A percentile compares a stretch with the other conserved stretches of the same genome.
Conservation (phyloP, 140 eudicot species). For the Oenanthe javanica region DNA sequence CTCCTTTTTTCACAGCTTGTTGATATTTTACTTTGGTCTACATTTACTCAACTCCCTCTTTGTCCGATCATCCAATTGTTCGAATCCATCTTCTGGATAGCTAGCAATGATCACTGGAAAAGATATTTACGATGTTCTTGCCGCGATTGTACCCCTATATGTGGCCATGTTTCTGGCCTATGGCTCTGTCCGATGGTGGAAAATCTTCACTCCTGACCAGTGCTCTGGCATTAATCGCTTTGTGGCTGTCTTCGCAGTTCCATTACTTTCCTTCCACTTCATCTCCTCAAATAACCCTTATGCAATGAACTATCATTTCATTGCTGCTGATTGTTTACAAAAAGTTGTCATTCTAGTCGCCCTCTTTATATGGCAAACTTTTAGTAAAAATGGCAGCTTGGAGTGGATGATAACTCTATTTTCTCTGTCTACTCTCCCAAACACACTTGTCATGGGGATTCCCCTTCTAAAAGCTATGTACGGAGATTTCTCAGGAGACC, state of each 20-base stretch:
- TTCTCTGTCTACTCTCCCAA: conserved; percentile 83
- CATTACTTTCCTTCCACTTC: conserved; percentile 80
- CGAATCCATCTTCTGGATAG: not conserved
- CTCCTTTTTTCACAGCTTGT: not conserved
- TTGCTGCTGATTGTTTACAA: conserved; percentile 78
- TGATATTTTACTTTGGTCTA: not conserved
- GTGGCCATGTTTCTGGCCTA: conserved; percentile 92
- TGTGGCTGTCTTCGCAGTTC: conserved; percentile 91
- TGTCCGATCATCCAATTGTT: not conserved
- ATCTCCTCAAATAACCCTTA: conserved; percentile 74
- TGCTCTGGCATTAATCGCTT: conserved; percentile 94
- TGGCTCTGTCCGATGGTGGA: conserved; percentile 95
- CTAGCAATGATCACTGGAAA: conserved; percentile 66
- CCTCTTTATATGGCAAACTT: conserved; percentile 64
- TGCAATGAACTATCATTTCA: conserved; percentile 79
- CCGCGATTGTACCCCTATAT: conserved; percentile 72
- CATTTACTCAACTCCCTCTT: not conserved
- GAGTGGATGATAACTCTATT: conserved; percentile 94
- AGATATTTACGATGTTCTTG: conserved; percentile 84
- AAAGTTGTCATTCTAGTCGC: conserved; percentile 60
- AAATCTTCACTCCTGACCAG: conserved; percentile 90
- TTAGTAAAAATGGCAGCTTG: conserved; percentile 53
- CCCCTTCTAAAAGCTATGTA: conserved; percentile 93
- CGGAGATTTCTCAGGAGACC: conserved; percentile 73
- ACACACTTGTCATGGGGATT: conserved; percentile 97